Evolutionary conservation across 78 protist genomes (phyloP), one percentile per base, ranked within the genome.

Genomic region (Cyanophora paradoxa): DNA sequence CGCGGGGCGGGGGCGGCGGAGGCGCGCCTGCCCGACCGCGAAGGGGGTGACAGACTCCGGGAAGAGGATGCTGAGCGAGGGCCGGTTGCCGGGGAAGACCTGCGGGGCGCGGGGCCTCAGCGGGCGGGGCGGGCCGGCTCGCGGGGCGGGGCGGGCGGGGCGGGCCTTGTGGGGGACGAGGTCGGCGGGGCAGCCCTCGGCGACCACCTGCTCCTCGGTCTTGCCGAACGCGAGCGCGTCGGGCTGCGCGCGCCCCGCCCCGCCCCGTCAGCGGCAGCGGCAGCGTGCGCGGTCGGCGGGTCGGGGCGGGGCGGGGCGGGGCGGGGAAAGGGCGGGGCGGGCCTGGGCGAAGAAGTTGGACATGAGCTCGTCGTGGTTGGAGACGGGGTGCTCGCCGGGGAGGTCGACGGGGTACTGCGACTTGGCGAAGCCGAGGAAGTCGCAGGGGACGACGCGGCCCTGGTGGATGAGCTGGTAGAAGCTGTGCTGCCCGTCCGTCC

Each of bases 401-500:
- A 59, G 65, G 14, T 7, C 10, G 65, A 59, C 37, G 28, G 57
- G 22, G 72, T 46, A 84, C 36, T 87, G 95, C 20, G 88, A 64
- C 59, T 82, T 66, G 22, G 86, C 64, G 39, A 87, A 81, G 19
- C 90, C 90, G 31, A 92, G 41, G 65, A 95, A 95, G 68, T 95
- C 98, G 37, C 83, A 50, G 42, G 98, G 98, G 57, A 95, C 76
- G 30, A 90, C 28, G 69, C 88, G 88, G 41, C 95, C 96, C 74
- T 91, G 90, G 70, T 81, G 86, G 52, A 85, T 75, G 19, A 85
- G 74, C 78, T 72, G 99, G 85, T 86, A 92, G 90, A 96, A 94
- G 1, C 97, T 94, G 67, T 96, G 99, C 85, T 96, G 99, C 10
- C 96, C 97, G 64, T 91, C 91, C 52, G 97, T 96, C 13, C 99